Percentiles rank a stretch among this genome's conserved stretches.
Conservation (phyloP, 371 early-diverging fungal genomes). For the Mortierella sp. region DNA sequence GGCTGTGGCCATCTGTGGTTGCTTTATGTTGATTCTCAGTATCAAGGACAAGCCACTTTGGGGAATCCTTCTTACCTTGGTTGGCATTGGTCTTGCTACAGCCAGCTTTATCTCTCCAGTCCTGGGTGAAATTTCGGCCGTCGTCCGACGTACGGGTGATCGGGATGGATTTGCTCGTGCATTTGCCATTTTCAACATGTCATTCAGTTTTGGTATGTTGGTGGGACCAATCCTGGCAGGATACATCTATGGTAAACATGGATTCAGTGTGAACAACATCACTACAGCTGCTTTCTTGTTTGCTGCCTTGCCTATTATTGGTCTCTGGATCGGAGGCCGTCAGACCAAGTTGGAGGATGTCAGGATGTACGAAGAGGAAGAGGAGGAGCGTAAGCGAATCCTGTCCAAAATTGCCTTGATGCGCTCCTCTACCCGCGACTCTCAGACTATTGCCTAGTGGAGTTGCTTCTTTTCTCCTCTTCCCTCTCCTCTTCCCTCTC, state of each 20-base stretch:
- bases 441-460: not conserved
- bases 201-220: constrained; percentile 59
- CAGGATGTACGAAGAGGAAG: constrained; percentile 48
- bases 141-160: constrained; percentile 55
- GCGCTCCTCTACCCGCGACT: constrained; percentile 18
- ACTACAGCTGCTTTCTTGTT: constrained; percentile 48
- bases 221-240: constrained; percentile 59
- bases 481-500: not conserved
- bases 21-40: constrained; percentile 57
- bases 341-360: constrained; percentile 49
- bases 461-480: constrained; percentile 1
- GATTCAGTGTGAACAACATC: constrained; percentile 59
- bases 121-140: constrained; percentile 58
- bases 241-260: constrained; percentile 49
- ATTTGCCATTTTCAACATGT: constrained; percentile 64
- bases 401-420: constrained; percentile 26
- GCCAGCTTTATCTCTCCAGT: constrained; percentile 57
- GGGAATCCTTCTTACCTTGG: constrained; percentile 56
- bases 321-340: constrained; percentile 49
- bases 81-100: constrained; percentile 57
- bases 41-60: constrained; percentile 52
- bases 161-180: constrained; percentile 57
- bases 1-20: constrained; percentile 52
- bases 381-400: constrained; percentile 40
- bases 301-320: constrained; percentile 39